Evolutionary conservation across 2,329 filamentous ascomycete species (phyloP).

Genomic region (Claviceps humidiphila): DNA sequence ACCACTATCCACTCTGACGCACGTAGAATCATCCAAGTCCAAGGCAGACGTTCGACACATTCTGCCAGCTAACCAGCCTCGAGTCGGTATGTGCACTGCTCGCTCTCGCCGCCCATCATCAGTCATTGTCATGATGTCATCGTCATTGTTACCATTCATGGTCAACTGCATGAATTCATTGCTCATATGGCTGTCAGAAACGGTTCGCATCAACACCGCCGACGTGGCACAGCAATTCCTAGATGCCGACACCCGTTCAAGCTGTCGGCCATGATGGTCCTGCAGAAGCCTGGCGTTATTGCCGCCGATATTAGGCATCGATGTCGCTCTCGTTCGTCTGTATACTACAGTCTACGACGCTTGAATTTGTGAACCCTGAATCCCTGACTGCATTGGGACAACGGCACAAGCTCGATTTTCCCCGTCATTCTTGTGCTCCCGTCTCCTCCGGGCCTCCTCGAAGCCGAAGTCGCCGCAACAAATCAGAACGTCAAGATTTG

Average conservation of each 20-base stretch:
- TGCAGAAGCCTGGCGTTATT: not conserved
- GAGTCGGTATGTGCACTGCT: conserved; percentile 11
- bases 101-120: not conserved
- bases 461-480: not conserved
- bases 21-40: conserved; percentile 13
- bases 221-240: conserved; percentile 22
- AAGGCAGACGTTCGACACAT: conserved; percentile 18
- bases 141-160: too few relatives aligned
- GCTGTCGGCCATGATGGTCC: conserved; percentile 5
- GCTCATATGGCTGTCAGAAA: conserved; percentile 9
- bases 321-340: too few relatives aligned
- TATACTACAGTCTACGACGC: too few relatives aligned
- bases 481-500: not conserved
- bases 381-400: too few relatives aligned
- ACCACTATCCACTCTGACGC: conserved; percentile 9
- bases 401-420: not conserved
- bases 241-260: conserved; percentile 15
- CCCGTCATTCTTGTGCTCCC: not conserved
- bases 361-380: too few relatives aligned
- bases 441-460: not conserved
- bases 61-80: conserved; percentile 15
- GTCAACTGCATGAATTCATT: not conserved
- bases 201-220: conserved; percentile 16
- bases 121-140: too few relatives aligned
- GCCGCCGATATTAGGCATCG: too few relatives aligned